Base-by-base conservation (phyloP, 1,284 basidiomycete genomes). In the Flammula alnicola region DNA sequence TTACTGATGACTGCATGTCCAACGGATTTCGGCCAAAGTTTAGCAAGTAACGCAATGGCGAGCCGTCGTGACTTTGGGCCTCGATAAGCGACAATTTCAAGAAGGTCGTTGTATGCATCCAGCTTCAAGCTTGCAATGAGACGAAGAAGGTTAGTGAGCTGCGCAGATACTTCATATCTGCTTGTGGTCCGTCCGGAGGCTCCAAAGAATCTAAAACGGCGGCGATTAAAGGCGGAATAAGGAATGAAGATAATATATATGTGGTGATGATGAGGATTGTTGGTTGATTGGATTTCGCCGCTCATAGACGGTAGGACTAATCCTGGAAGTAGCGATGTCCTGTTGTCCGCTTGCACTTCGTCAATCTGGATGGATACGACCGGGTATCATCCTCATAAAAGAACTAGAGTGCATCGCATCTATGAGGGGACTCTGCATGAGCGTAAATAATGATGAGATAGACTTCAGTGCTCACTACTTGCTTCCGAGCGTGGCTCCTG, bases 71-170 rank as follows among this genome's bases (percentile, higher is more conserved):
- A 75, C 44, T 64, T 72, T 5, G 77, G 62, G 0, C 80, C 77
- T 44, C 84, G 82, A 60, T 87, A 84, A 2, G 87, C 88, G 16
- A 84, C 70, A 27, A 91, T 76, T 54, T 87, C 80, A 5, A 93
- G 73, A 0, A 90, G 52, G 63, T 92, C 88, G 20, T 83, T 71
- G 56, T 86, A 84, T 1, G 79, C 73, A 61, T 92, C 89, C 0
- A 79, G 74, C 62, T 91, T 92, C 27, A 74, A 69, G 10, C 71
- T 70, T 11, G 82, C 66, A n/a, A 91, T 75, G 16, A 79, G 67
- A n/a, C 73, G 66, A 16, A 92, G 62, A 8, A 92, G 66, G 9
- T 75, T 74, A 55, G 80, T 76, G 35, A 89, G 74, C 7, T 78
- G 76, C 55, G 84, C 71, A n/a, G 78, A 63, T 3, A 77, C 54